phyloP scores from a whole-genome alignment of 176 grass and related monocot genomes.

The bread wheat (Triticum aestivum) region IWGSC_CS_RefSeq_v2.1 NC_057802.1:456713798-456714297 shows the following conservation, averaged over 20 bases:
- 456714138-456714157: conserved; percentile 86
- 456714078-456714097: conserved; percentile 50
- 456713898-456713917: conserved; percentile 25
- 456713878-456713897: conserved; percentile 24
- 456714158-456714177: conserved; percentile 64
- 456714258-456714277: conserved; percentile 72
- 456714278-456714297: conserved; percentile 61
- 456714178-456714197: conserved; percentile 34
- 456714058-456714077: conserved; percentile 68
- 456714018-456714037: conserved; percentile 65
- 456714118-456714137: conserved; percentile 84
- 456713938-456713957: conserved; percentile 2
- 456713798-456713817: conserved; percentile 12
- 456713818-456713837: conserved; percentile 20
- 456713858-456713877: conserved; percentile 10
- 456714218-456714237: conserved; percentile 55
- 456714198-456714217: conserved; percentile 49
- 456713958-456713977: conserved; percentile 19
- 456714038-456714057: conserved; percentile 66
- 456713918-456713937: conserved; percentile 29
- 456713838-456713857: conserved; percentile 13
- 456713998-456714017: conserved; percentile 56
- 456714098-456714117: conserved; percentile 35
- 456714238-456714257: conserved; percentile 52
- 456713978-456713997: conserved; percentile 80